A percentile compares a stretch with the other conserved stretches of the same genome.
phyloP scores from a whole-genome alignment of 768 basidiomycete genomes.

The Tricholoma sp. region DNA sequence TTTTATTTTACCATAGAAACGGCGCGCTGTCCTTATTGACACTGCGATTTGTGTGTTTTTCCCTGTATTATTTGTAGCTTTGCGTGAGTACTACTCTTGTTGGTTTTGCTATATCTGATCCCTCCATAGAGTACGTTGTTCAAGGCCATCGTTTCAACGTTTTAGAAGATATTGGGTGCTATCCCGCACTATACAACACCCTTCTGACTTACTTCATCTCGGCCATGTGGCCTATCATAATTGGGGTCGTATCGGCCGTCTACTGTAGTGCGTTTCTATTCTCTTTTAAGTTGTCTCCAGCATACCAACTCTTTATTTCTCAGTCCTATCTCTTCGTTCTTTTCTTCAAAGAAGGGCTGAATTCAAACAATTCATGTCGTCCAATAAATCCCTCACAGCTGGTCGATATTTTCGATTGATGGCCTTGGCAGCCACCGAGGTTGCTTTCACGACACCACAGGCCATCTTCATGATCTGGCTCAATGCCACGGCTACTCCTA shows the following conservation, averaged over 20 bases:
- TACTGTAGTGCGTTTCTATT: conserved; percentile 44
- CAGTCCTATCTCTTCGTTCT: conserved; percentile 26
- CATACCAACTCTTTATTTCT: neutral
- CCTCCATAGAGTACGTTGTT: neutral
- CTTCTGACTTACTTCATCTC: conserved; percentile 29
- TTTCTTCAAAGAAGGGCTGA: conserved; percentile 31
- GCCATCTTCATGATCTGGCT: conserved; percentile 26
- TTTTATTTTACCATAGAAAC: too few species aligned
- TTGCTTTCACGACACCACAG: conserved; percentile 35
- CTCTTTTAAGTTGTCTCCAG: too few species aligned
- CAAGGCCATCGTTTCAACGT: neutral
- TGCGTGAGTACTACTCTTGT: neutral
- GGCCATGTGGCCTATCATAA: conserved; percentile 31
- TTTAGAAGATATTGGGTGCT: neutral
- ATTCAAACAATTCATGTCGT: conserved; percentile 32
- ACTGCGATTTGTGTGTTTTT: neutral
- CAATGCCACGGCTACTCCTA: conserved; percentile 12
- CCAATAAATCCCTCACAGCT: conserved; percentile 33
- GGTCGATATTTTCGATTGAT: conserved; percentile 49
- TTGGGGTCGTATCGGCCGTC: conserved; percentile 32
- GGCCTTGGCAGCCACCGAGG: conserved; percentile 35
- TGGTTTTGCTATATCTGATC: neutral
- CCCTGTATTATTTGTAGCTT: neutral
- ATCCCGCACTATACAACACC: neutral
- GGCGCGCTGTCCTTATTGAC: neutral